Evolutionary conservation across 176 grass and related monocot species (phyloP).

Genomic region (Puya raimondii): DNA sequence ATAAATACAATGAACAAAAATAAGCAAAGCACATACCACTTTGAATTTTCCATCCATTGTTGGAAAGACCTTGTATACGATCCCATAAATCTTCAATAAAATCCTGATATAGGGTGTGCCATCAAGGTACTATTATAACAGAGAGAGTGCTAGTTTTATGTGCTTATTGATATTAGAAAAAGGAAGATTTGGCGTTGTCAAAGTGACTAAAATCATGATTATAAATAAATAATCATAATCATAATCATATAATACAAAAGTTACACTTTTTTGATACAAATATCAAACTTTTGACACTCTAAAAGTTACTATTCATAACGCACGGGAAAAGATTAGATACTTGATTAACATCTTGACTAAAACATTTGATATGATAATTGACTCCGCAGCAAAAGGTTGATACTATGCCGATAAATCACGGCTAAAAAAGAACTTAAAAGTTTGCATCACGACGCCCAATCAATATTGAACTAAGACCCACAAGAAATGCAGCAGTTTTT

Average conservation of each 20-base stretch:
- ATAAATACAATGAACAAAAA: constrained; percentile 7
- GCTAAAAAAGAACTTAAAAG: too few species aligned
- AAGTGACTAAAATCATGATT: constrained; percentile 5
- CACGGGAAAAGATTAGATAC: background rate
- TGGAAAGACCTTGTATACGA: constrained; percentile 68
- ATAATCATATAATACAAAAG: background rate
- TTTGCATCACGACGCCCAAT: too few species aligned
- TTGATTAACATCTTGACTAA: background rate
- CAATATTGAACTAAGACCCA: too few species aligned
- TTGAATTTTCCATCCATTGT: constrained; percentile 84
- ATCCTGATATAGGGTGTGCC: constrained; percentile 41
- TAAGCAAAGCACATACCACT: constrained; percentile 51
- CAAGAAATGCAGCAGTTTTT: too few species aligned
- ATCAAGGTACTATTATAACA: constrained; percentile 7
- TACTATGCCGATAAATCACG: too few species aligned
- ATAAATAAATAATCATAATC: background rate
- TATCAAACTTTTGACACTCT: background rate
- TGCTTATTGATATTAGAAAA: constrained; percentile 21
- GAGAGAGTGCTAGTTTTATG: background rate
- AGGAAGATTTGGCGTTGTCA: background rate
- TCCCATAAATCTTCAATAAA: constrained; percentile 98
- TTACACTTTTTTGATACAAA: background rate
- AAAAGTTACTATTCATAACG: background rate
- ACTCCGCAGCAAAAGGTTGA: too few species aligned
- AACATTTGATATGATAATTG: too few species aligned